Evolutionary conservation across 1,284 basidiomycete species (phyloP), one percentile per base, ranked within the genome.

Genomic region (Rhodotorula sp.): DNA sequence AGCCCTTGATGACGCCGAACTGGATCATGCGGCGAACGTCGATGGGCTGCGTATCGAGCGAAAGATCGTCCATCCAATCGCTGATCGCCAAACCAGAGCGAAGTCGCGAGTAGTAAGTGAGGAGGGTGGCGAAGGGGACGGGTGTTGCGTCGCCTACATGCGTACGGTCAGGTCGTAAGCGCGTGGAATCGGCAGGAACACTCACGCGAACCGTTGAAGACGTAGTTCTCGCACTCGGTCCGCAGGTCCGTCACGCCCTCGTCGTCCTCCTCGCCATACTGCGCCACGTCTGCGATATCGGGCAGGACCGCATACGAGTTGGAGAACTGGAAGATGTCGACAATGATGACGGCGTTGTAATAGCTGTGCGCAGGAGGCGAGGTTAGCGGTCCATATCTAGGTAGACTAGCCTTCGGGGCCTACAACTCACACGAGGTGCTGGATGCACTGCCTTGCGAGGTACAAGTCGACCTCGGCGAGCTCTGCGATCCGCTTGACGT

Each of bases 1-100:
- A 99, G 0, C 94, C 94, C 82, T 99, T 99, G 81, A 99, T 96
- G n/a, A 97, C 90, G 20, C 95, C 96, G 78, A 99, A 99, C 72
- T 90, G 93, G n/a, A 94, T 89, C 80, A 99, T 96, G 22, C 96
- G 86, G 9, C 95, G 86, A 13, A 92, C 86, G 79, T 99, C 96
- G 65, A 99, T 89, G 2, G 90, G 91, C 26, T 89, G 81, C 11
- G 84, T 82, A 59, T 87, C 83, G 6, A 93, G 86, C 37, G 88
- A 83, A 76, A 92, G 85, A 53, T 85, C 84, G 74, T 92, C 88
- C 83, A 93, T 91, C 95, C 96, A 99, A 61, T 92, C 87, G 56
- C 87, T 85, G 4, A 99, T 85, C 0, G 92, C 93, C 69, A 87
- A 86, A 4, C 92, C 92, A 0, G 91, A 87, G 69, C 87, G 87